Evolutionary conservation across 75 land plant species (phyloP).

Genomic region (Pinus tabuliformis): DNA sequence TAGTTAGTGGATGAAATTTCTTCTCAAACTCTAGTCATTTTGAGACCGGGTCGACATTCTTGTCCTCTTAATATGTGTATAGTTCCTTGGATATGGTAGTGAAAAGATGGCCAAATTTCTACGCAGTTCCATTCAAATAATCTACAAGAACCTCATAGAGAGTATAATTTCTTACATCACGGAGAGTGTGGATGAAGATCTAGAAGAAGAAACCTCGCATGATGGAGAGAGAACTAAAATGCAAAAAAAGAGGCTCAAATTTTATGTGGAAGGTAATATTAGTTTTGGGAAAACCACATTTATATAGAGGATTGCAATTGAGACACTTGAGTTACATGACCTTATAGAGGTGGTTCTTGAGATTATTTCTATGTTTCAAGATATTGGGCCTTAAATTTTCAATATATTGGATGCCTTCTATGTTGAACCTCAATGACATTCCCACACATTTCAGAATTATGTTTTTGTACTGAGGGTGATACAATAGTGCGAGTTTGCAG

Average conservation of each 20-base stretch:
- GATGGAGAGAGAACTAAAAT: constrained; percentile 15
- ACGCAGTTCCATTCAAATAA: constrained; percentile 77
- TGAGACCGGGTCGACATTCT: too few species aligned
- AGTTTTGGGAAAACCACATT: constrained; percentile 95
- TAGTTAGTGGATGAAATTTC: too few species aligned
- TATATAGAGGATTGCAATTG: constrained; percentile 86
- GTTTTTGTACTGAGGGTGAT: constrained; percentile 93
- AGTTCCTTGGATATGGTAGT: constrained; percentile 33
- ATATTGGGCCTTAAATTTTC: constrained; percentile 84
- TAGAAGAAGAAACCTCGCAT: constrained; percentile 35
- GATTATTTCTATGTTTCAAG: constrained; percentile 12
- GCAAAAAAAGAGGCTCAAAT: constrained; percentile 66
- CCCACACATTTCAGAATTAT: constrained; percentile 95
- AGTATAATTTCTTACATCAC: constrained; percentile 84
- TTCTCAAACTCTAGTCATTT: too few species aligned
- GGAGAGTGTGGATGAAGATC: constrained; percentile 79
- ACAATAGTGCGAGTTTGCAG: constrained; percentile 91
- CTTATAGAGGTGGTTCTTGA: constrained; percentile 94
- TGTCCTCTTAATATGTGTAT: too few species aligned
- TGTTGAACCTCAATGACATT: constrained; percentile 88
- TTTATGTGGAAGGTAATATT: constrained; percentile 96
- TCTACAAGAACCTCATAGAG: constrained; percentile 86
- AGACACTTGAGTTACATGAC: constrained; percentile 86
- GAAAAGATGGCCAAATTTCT: constrained; percentile 82
- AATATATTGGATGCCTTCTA: constrained; percentile 89